Conservation (phyloP, 2,329 filamentous ascomycete genomes). For the Epichloe typhina region DNA sequence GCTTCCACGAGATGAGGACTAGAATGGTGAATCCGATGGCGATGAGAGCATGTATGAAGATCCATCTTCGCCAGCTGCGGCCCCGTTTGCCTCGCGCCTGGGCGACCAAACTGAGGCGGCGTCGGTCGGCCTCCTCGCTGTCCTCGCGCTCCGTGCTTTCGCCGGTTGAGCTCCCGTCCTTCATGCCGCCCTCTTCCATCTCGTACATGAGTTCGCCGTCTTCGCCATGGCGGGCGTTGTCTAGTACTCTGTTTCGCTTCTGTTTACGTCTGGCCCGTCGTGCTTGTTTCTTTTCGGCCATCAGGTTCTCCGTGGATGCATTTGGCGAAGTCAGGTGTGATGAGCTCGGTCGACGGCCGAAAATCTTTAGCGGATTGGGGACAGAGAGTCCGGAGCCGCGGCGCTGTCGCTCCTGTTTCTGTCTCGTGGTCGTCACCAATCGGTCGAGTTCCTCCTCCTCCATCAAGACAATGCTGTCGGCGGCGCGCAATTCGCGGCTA, state of each 20-base stretch:
- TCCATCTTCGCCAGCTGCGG: slow-evolving; percentile 40
- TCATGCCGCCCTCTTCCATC: slow-evolving; percentile 71
- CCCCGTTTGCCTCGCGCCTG: slow-evolving; percentile 34
- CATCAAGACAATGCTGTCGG: slow-evolving; percentile 57
- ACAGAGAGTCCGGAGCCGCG: slow-evolving; percentile 36
- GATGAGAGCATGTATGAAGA: slow-evolving; percentile 38
- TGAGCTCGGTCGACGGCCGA: slow-evolving; percentile 24
- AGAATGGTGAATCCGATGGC: slow-evolving; percentile 42
- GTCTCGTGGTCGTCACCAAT: slow-evolving; percentile 40
- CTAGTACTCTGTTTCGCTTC: slow-evolving; percentile 39
- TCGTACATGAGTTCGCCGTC: slow-evolving; percentile 74
- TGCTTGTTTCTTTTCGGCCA: slow-evolving; percentile 34
- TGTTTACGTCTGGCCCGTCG: slow-evolving; percentile 37
- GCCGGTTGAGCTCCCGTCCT: slow-evolving; percentile 50
- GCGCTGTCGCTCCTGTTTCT: slow-evolving; percentile 35
- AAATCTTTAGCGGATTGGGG: slow-evolving; percentile 35
- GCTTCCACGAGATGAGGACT: slow-evolving; percentile 43
- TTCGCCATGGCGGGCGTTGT: slow-evolving; percentile 47
- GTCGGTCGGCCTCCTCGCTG: slow-evolving; percentile 45
- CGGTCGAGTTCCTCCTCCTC: slow-evolving; percentile 62
- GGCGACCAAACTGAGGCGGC: slow-evolving; percentile 33
- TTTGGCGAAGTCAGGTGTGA: slow-evolving; percentile 22
- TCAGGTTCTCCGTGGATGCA: slow-evolving; percentile 35
- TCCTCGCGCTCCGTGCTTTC: slow-evolving; percentile 48
- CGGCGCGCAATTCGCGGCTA: slow-evolving; percentile 54